These are phyloP conservation scores for Penicillium coffeae DNA, from an alignment of 495 filamentous ascomycete species.

Conservation along the genomic window DNA sequence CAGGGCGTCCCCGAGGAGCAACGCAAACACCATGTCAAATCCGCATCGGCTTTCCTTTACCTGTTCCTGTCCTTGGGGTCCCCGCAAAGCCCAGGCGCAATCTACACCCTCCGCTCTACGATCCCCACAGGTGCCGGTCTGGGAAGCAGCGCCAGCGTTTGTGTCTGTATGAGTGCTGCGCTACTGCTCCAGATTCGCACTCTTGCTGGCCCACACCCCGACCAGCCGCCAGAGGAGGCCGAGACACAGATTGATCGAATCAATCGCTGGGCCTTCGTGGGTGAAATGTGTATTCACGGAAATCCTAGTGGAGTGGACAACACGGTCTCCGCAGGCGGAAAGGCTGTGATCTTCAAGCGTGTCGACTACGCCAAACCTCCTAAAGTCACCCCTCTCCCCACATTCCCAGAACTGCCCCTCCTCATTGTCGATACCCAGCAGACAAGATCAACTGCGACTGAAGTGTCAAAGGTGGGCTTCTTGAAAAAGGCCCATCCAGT, in stretches of 20 bases:
- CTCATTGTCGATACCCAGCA: slow-evolving; percentile 85
- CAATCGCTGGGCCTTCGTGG: slow-evolving; percentile 96
- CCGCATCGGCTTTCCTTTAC: slow-evolving; percentile 85
- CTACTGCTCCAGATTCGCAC: slow-evolving; percentile 84
- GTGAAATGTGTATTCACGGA: slow-evolving; percentile 94
- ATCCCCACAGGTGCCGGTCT: slow-evolving; percentile 90
- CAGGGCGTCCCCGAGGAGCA: slow-evolving; percentile 54
- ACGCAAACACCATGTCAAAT: slow-evolving; percentile 74
- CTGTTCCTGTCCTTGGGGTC: slow-evolving; percentile 85
- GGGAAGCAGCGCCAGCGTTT: slow-evolving; percentile 88
- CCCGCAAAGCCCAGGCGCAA: slow-evolving; percentile 68
- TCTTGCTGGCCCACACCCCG: slow-evolving; percentile 80
- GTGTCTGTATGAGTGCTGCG: slow-evolving; percentile 83
- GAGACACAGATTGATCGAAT: slow-evolving; percentile 85
- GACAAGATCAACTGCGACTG: slow-evolving; percentile 71
- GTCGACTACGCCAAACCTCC: slow-evolving; percentile 75
- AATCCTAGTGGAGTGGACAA: slow-evolving; percentile 97
- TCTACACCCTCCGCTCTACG: slow-evolving; percentile 89
- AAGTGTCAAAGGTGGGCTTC: slow-evolving; percentile 80
- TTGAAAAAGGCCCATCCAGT: slow-evolving; percentile 65
- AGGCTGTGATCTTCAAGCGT: slow-evolving; percentile 86
- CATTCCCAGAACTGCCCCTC: slow-evolving; percentile 86
- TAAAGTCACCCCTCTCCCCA: slow-evolving; percentile 66
- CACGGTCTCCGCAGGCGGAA: slow-evolving; percentile 89
- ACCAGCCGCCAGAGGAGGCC: slow-evolving; percentile 78